Conservation (phyloP, 2,329 filamentous ascomycete species). For the Eutypella sp. region DNA sequence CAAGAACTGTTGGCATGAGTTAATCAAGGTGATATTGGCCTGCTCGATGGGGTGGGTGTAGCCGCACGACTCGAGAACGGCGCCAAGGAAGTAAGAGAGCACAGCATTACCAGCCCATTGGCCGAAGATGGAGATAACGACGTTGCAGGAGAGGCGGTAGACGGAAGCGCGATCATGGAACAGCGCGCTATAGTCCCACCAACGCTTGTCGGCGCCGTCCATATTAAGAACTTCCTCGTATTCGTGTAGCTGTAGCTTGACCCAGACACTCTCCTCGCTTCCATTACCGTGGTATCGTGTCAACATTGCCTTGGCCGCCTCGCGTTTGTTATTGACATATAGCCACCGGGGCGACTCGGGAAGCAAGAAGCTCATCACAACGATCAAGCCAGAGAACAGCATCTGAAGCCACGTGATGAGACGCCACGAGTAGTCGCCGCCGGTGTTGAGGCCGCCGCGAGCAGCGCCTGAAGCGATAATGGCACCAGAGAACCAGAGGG, state of each 20-base stretch:
- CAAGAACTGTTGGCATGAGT: conserved; percentile 44
- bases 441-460: conserved; percentile 36
- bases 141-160: conserved; percentile 36
- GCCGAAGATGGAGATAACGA: conserved; percentile 37
- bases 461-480: conserved; percentile 47
- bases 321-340: conserved; percentile 34
- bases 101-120: conserved; percentile 38
- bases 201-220: conserved; percentile 38
- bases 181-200: conserved; percentile 41
- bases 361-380: conserved; percentile 30
- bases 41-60: conserved; percentile 34
- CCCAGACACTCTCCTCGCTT: conserved; percentile 39
- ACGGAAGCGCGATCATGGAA: conserved; percentile 33
- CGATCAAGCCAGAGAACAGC: conserved; percentile 34
- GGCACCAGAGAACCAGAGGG: conserved; percentile 42
- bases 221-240: conserved; percentile 35
- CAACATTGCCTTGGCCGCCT: conserved; percentile 31
- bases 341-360: conserved; percentile 40
- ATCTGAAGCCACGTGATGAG: conserved; percentile 41
- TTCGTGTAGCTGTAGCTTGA: conserved; percentile 37
- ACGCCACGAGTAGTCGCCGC: conserved; percentile 34
- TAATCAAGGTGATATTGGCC: conserved; percentile 47
- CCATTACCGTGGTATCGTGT: conserved; percentile 40
- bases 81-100: conserved; percentile 44
- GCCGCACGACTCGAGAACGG: conserved; percentile 47